phyloP scores from a whole-genome alignment of 495 filamentous ascomycete species.

The Penicillium arizonense region DNA sequence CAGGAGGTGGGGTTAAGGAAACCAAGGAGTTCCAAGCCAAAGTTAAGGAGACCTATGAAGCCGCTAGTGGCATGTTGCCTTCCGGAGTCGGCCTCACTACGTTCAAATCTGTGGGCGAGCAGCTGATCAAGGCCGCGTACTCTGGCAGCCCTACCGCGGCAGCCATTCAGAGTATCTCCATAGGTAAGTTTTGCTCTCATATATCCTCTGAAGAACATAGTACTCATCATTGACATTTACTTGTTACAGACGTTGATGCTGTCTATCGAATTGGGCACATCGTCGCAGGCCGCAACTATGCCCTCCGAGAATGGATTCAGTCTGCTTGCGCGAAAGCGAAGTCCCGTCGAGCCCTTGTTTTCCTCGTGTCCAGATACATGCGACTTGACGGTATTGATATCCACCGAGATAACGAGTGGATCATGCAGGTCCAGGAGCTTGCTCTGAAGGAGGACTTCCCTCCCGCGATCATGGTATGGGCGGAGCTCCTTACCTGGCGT shows the following conservation, averaged over 20 bases:
- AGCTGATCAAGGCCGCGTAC: constrained; percentile 16
- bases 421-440: constrained; percentile 17
- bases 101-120: constrained; percentile 17
- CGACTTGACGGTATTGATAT: constrained; percentile 10
- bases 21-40: neutral
- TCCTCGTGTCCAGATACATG: neutral
- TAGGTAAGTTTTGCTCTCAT: constrained; percentile 18
- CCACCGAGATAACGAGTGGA: constrained; percentile 10
- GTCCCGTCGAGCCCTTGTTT: constrained; percentile 4
- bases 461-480: constrained; percentile 31
- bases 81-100: constrained; percentile 11
- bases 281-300: neutral
- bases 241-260: constrained; percentile 24
- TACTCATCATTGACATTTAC: neutral
- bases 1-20: neutral
- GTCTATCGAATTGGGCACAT: constrained; percentile 25
- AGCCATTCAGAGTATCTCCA: constrained; percentile 20
- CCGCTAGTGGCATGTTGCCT: constrained; percentile 5
- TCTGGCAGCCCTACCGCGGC: constrained; percentile 5
- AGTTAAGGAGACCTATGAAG: neutral
- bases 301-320: constrained; percentile 22
- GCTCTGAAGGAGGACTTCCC: constrained; percentile 24
- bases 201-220: neutral
- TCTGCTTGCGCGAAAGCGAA: constrained; percentile 26
- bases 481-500: constrained; percentile 23